These are phyloP conservation scores for Pinus tabuliformis DNA, from an alignment of 75 land plant genomes.

Conservation along the genomic window DNA sequence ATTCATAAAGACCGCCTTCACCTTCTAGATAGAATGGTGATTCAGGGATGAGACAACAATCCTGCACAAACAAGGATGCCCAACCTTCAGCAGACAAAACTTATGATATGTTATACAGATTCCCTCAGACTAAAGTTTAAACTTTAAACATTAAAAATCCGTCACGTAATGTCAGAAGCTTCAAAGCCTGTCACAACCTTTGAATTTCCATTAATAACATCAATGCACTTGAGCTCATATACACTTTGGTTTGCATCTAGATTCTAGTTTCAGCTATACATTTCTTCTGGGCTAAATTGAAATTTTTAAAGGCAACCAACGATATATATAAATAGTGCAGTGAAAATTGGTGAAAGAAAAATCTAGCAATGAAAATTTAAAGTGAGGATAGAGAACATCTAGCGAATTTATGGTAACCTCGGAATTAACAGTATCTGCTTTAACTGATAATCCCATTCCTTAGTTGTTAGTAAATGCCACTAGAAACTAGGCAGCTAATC, in stretches of 20 bases:
- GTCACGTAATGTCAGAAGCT: neutral
- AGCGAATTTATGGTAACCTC: neutral
- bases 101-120: neutral
- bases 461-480: too few species aligned
- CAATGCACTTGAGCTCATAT: neutral
- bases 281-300: neutral
- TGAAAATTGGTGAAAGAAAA: neutral
- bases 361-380: neutral
- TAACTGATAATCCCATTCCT: neutral
- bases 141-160: neutral
- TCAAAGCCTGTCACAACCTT: neutral
- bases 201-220: neutral
- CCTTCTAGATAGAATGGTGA: constrained; percentile 73
- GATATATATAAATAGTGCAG: neutral
- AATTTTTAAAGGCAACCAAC: neutral
- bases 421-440: neutral
- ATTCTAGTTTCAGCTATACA: neutral
- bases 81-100: neutral
- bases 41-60: constrained; percentile 76
- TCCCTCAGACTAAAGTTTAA: neutral
- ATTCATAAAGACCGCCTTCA: constrained; percentile 60
- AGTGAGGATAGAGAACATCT: neutral
- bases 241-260: neutral
- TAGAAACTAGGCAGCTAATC: neutral
- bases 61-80: constrained; percentile 16